phyloP scores from a whole-genome alignment of 176 grass and related monocot genomes.

The Carex myosuroides region DNA sequence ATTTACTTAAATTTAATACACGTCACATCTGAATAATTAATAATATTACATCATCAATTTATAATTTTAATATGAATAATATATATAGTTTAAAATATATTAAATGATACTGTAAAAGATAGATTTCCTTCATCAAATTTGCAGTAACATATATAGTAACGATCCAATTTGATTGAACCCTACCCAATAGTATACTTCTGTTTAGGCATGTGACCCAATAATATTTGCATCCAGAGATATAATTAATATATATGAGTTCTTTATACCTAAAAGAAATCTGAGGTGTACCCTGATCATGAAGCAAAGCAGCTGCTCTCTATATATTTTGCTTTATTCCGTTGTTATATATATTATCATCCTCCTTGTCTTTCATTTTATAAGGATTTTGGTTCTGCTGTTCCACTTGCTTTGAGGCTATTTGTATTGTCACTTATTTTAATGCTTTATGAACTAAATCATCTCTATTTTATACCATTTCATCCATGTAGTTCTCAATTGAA shows the following conservation, averaged over 20 bases:
- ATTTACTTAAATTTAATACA: too few relatives aligned
- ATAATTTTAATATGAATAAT: background rate
- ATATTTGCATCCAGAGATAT: too few relatives aligned
- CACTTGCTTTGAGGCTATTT: background rate
- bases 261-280: background rate
- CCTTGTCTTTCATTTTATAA: background rate
- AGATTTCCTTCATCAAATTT: background rate
- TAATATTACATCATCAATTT: too few relatives aligned
- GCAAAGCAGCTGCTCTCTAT: conserved; percentile 16
- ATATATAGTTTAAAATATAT: background rate
- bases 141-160: background rate
- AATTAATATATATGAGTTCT: too few relatives aligned
- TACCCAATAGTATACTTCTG: too few relatives aligned
- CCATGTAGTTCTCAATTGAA: too few relatives aligned
- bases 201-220: too few relatives aligned
- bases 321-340: background rate
- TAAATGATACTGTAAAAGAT: background rate
- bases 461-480: background rate
- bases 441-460: background rate
- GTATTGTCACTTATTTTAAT: background rate
- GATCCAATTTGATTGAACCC: background rate
- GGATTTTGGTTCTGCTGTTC: background rate
- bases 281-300: conserved; percentile 15
- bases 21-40: too few relatives aligned
- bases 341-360: background rate